These are phyloP conservation scores for Mycena vulgaris DNA, from an alignment of 768 basidiomycete genomes.

Conservation along the genomic window DNA sequence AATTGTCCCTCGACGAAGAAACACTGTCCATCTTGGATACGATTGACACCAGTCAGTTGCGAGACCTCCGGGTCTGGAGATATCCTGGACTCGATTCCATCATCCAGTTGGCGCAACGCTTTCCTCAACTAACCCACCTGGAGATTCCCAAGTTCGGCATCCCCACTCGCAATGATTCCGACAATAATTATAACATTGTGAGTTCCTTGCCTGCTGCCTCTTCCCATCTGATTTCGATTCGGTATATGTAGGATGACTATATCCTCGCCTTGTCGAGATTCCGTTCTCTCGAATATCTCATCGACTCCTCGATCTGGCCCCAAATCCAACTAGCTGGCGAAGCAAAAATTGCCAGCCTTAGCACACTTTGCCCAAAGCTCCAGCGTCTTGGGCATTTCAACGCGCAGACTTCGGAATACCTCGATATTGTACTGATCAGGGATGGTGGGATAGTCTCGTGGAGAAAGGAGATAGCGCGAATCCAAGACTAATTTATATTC, in stretches of 20 bases:
- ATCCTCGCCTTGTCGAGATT: slow-evolving; percentile 41
- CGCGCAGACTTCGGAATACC: neutral
- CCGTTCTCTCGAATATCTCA: slow-evolving; percentile 31
- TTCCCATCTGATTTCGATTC: neutral
- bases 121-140: slow-evolving; percentile 40
- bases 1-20: slow-evolving; percentile 37
- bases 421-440: slow-evolving; percentile 37
- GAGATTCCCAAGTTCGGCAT: slow-evolving; percentile 42
- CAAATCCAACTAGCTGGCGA: slow-evolving; percentile 6
- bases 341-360: slow-evolving; percentile 32
- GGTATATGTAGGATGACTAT: slow-evolving; percentile 42
- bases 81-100: slow-evolving; percentile 42
- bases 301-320: slow-evolving; percentile 42
- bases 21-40: slow-evolving; percentile 39
- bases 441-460: slow-evolving; percentile 28
- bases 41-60: slow-evolving; percentile 38
- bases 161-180: slow-evolving; percentile 25
- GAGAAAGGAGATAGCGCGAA: slow-evolving; percentile 23
- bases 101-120: slow-evolving; percentile 33
- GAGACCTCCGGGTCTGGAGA: slow-evolving; percentile 42
- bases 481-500: neutral
- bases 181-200: slow-evolving; percentile 36
- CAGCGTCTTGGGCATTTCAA: slow-evolving; percentile 35
- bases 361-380: slow-evolving; percentile 31
- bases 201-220: neutral